Percentiles rank a stretch among this genome's conserved stretches.
These are phyloP conservation scores for Vanderwaltozyma yarrowii DNA, from an alignment of 805 yeast species.

Conservation along the genomic window DNA sequence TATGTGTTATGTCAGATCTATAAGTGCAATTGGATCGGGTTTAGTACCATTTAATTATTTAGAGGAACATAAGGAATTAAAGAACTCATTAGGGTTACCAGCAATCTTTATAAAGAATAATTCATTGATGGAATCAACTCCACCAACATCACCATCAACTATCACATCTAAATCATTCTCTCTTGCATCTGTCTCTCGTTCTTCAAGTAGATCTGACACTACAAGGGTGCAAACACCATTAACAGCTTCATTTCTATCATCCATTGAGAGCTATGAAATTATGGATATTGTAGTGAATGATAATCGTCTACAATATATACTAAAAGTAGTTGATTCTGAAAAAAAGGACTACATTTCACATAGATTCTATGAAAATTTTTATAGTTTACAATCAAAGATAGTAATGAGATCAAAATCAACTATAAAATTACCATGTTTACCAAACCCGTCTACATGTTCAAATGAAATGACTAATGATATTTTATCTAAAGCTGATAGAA, in stretches of 20 bases:
- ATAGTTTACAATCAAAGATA: conserved; percentile 12
- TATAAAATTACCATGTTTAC: conserved; percentile 1
- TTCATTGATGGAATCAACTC: conserved; percentile 5
- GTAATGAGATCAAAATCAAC: background rate
- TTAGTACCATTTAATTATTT: conserved; percentile 8
- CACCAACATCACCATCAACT: conserved; percentile 17
- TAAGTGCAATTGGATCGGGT: conserved; percentile 10
- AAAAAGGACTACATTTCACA: conserved; percentile 7
- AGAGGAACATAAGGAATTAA: conserved; percentile 5
- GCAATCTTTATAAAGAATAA: conserved; percentile 1
- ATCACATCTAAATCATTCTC: conserved; percentile 10
- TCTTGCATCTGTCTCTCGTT: conserved; percentile 8
- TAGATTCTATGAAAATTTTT: conserved; percentile 17
- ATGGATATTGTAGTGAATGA: conserved; percentile 7
- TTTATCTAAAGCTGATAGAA: background rate
- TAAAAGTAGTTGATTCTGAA: conserved; percentile 5
- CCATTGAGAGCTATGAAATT: conserved; percentile 3
- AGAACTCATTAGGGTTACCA: conserved; percentile 1
- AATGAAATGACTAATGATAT: conserved; percentile 1
- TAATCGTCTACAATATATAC: conserved; percentile 11
- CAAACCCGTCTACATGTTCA: conserved; percentile 2
- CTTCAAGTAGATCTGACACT: background rate
- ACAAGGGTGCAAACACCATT: background rate
- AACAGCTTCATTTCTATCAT: background rate
- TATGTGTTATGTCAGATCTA: conserved; percentile 9